Conservation (phyloP, 2,329 filamentous ascomycete species). For the Acephala macrosclerotiorum region DNA sequence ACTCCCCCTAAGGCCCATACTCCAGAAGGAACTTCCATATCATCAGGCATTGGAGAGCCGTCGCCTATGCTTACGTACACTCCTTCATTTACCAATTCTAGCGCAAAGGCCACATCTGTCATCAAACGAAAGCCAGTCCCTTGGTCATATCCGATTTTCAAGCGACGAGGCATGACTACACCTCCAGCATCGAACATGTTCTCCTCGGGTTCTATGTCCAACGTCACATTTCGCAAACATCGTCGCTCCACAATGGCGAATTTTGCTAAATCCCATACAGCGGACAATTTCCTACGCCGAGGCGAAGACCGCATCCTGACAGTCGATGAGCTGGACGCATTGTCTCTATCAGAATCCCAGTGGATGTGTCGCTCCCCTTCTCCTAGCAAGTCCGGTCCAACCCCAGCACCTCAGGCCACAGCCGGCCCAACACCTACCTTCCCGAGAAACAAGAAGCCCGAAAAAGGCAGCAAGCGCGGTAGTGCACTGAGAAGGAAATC, state of each 20-base stretch:
- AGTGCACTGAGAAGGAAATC: neutral
- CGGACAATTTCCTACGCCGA: neutral
- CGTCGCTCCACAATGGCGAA: conserved; percentile 15
- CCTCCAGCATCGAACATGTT: conserved; percentile 15
- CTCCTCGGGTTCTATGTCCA: conserved; percentile 25
- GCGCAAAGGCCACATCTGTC: neutral
- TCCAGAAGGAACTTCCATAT: neutral
- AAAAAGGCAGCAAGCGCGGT: neutral
- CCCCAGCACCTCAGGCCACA: neutral
- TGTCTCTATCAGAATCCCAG: conserved; percentile 34
- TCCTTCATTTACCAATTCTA: neutral
- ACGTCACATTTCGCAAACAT: conserved; percentile 31
- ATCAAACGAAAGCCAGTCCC: conserved; percentile 5
- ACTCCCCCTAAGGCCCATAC: neutral
- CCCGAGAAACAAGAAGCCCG: neutral
- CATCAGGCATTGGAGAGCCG: neutral
- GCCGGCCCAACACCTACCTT: neutral
- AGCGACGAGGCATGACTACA: conserved; percentile 24
- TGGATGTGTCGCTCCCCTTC: conserved; percentile 39
- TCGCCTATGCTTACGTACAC: neutral
- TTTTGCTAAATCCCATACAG: neutral
- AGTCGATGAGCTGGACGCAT: conserved; percentile 21
- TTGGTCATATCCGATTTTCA: neutral
- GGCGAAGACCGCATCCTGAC: conserved; percentile 14
- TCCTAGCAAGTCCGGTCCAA: conserved; percentile 14